Percentiles rank a stretch among this genome's conserved stretches.
Conservation (phyloP, 2,329 filamentous ascomycete genomes). For the Pestalotiopsis sp. region DNA sequence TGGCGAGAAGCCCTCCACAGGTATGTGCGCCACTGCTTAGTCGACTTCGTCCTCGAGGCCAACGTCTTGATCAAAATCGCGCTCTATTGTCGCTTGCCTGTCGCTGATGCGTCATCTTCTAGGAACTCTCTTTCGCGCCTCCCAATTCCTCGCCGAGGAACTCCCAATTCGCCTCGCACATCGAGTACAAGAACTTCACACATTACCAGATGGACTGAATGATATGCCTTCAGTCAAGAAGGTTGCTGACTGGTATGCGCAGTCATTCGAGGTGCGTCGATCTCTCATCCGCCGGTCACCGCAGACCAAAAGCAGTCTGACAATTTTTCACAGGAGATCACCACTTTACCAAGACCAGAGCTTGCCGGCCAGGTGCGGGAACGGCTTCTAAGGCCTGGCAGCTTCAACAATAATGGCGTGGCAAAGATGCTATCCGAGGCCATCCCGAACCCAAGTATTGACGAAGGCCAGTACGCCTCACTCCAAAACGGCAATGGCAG, state of each 20-base stretch:
- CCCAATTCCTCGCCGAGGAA: conserved; percentile 97
- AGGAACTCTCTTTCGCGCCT: conserved; percentile 96
- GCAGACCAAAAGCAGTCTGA: conserved; percentile 23
- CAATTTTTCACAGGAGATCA: conserved; percentile 75
- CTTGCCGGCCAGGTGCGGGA: conserved; percentile 77
- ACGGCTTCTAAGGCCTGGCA: conserved; percentile 72
- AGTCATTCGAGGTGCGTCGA: conserved; percentile 89
- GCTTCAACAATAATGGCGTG: conserved; percentile 55
- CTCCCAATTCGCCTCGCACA: conserved; percentile 95
- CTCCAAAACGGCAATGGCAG: conserved; percentile 50
- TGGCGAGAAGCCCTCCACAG: conserved; percentile 88
- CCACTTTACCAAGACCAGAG: conserved; percentile 76
- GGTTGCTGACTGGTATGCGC: conserved; percentile 98
- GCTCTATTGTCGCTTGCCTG: conserved; percentile 15
- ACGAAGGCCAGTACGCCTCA: conserved; percentile 77
- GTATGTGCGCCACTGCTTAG: conserved; percentile 48
- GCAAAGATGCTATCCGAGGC: conserved; percentile 73
- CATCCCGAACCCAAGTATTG: conserved; percentile 87
- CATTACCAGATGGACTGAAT: conserved; percentile 91
- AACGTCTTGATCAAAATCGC: background rate
- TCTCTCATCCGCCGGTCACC: background rate
- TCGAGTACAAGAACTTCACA: conserved; percentile 90
- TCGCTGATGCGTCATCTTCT: conserved; percentile 14
- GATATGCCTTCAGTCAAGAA: conserved; percentile 97
- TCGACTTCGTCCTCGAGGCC: background rate